Evolutionary conservation across 2,329 filamentous ascomycete species (phyloP).

Genomic region (Cryphonectria nitschkei): DNA sequence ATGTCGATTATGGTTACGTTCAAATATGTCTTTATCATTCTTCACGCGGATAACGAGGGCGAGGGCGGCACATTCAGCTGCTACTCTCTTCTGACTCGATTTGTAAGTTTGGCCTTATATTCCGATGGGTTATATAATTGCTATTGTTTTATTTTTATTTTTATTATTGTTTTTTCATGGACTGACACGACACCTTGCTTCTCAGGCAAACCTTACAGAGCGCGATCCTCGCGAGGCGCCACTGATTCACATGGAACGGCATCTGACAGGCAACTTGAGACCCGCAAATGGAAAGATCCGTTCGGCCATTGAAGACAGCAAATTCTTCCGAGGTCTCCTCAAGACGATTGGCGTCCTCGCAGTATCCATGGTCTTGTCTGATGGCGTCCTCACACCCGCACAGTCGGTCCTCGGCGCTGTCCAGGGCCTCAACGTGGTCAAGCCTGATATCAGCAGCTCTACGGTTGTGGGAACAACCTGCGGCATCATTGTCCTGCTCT

Average conservation of each 20-base stretch:
- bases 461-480: slow-evolving; percentile 67
- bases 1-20: slow-evolving; percentile 69
- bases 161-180: no score
- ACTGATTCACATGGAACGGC: slow-evolving; percentile 60
- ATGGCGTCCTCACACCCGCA: slow-evolving; percentile 68
- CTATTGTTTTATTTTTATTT: no score
- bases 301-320: slow-evolving; percentile 59
- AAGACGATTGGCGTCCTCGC: slow-evolving; percentile 66
- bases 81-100: slow-evolving; percentile 66
- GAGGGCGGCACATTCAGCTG: slow-evolving; percentile 70
- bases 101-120: slow-evolving; percentile 34
- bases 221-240: slow-evolving; percentile 62
- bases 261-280: slow-evolving; percentile 57
- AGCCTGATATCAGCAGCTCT: slow-evolving; percentile 54
- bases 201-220: slow-evolving; percentile 58
- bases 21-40: slow-evolving; percentile 68
- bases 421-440: slow-evolving; percentile 63
- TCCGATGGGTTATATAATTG: no score
- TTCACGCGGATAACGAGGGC: slow-evolving; percentile 69
- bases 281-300: slow-evolving; percentile 56
- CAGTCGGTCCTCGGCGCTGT: slow-evolving; percentile 71
- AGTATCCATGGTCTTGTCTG: slow-evolving; percentile 66
- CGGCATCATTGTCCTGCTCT: slow-evolving; percentile 65
- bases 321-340: slow-evolving; percentile 53
- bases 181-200: neutral